These are phyloP conservation scores for Cydonia oblonga DNA, from an alignment of 331 rosid species.

Conservation along the genomic window DNA sequence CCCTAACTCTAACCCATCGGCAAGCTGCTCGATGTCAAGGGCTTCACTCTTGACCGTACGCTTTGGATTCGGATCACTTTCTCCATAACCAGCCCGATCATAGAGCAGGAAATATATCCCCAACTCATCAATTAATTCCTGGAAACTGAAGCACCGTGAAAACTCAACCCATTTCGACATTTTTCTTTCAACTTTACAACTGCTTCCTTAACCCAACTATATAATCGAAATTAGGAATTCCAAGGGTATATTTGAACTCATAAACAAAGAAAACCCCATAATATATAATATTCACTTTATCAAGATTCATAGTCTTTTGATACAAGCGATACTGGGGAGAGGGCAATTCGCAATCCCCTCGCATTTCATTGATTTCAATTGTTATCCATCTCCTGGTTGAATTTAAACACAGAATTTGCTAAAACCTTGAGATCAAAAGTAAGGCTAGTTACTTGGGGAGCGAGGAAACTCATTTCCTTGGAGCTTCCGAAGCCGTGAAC, in stretches of 20 bases:
- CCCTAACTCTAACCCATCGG: slow-evolving; percentile 59
- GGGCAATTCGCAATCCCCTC: too few relatives aligned
- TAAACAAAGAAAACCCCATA: too few relatives aligned
- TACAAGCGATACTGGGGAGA: neutral
- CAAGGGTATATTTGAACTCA: neutral
- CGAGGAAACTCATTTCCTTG: slow-evolving; percentile 70
- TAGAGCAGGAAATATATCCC: slow-evolving; percentile 64
- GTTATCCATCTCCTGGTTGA: too few relatives aligned
- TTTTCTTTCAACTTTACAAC: neutral
- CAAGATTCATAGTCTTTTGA: neutral
- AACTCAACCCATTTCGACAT: slow-evolving; percentile 12
- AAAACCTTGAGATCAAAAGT: too few relatives aligned
- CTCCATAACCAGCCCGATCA: slow-evolving; percentile 94
- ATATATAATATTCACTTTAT: too few relatives aligned
- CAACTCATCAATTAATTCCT: slow-evolving; percentile 76
- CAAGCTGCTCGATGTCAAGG: slow-evolving; percentile 73
- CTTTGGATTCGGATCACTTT: slow-evolving; percentile 79
- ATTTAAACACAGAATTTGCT: too few relatives aligned
- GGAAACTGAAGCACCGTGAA: slow-evolving; percentile 29
- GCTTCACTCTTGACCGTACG: slow-evolving; percentile 70
- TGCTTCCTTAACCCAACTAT: neutral
- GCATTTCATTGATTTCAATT: too few relatives aligned
- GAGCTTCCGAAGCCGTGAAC: slow-evolving; percentile 88
- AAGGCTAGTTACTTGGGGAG: slow-evolving; percentile 39
- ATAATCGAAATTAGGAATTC: neutral